Evolutionary conservation across 257 asterid species (phyloP), one percentile per base, ranked within the genome.

Genomic region (Mitragyna speciosa): DNA sequence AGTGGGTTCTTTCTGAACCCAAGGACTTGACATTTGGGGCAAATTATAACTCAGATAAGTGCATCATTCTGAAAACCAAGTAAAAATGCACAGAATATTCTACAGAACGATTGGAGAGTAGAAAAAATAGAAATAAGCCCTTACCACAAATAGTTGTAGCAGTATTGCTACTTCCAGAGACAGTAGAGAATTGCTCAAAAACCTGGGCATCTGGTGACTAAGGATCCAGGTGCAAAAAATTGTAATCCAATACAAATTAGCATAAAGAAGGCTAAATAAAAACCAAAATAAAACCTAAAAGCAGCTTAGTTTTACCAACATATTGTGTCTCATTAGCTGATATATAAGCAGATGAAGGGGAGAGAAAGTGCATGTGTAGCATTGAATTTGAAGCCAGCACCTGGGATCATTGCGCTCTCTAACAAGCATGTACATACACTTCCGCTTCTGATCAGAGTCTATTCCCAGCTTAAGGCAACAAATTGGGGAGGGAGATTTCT

Each of bases 191-290:
- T 68, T 85, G 86, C 85, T 78, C 45, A 33, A 87, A 90, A 81
- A 90, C 72, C 81, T 79, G 83, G 69, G 92, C 90, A 22, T 90
- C 92, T 6, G 92, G 78, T 7, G 92, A 90, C 66, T 65, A 78
- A 0, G 87, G 89, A 47, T 87, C 82, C 74, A 90, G 73, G 39
- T 88, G 82, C 36, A 90, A 87, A 33, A 86, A 86, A n/a, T n/a
- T n/a, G n/a, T n/a, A n/a, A n/a, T n/a, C n/a, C n/a, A n/a, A n/a
- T n/a, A n/a, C n/a, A n/a, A 24, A 0, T 43, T 8, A 76, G 20
- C 47, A 26, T 39, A 61, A 39, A 33, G 19, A 41, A 17, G 47
- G 3, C 7, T 43, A 43, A 26, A 7, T 0, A 70, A 22, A 36
- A 39, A 3, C 19, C 6, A 45, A 54, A 26, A 10, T 6, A 48